A percentile compares a stretch with the other conserved stretches of the same genome.
These are phyloP conservation scores for Nicotiana tabacum DNA, from an alignment of 257 asterid species.

Conservation along the genomic window DNA sequence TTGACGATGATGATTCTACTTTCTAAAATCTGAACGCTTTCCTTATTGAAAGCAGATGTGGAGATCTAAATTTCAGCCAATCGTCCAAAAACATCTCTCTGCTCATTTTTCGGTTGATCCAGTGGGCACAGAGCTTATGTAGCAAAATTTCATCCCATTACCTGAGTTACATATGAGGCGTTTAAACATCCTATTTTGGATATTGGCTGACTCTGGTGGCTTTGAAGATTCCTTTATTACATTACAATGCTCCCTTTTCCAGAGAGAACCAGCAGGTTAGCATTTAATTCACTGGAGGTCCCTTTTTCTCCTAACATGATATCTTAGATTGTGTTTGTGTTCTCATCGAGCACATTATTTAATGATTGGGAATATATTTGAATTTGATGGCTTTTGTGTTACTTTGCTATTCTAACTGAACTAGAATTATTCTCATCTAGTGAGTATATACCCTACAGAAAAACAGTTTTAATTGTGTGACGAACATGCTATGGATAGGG, in stretches of 20 bases:
- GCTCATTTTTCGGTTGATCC: conserved; percentile 62
- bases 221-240: background rate
- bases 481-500: background rate
- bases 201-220: background rate
- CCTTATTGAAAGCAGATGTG: conserved; percentile 41
- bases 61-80: conserved; percentile 44
- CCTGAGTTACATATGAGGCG: background rate
- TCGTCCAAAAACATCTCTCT: conserved; percentile 38
- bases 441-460: background rate
- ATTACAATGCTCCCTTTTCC: background rate
- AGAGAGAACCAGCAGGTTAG: background rate
- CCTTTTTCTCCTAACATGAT: background rate
- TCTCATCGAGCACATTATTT: background rate
- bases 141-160: conserved; percentile 25
- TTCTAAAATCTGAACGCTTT: background rate
- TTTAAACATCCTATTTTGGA: background rate
- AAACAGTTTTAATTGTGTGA: background rate
- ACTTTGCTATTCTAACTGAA: background rate
- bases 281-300: background rate
- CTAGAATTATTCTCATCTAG: background rate
- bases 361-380: background rate
- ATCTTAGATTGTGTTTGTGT: background rate
- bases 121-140: conserved; percentile 69
- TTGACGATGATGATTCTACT: background rate
- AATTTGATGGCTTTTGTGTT: background rate